Evolutionary conservation across 2,329 filamentous ascomycete species (phyloP), one percentile per base, ranked within the genome.

Genomic region (Blumeriella jaapii): DNA sequence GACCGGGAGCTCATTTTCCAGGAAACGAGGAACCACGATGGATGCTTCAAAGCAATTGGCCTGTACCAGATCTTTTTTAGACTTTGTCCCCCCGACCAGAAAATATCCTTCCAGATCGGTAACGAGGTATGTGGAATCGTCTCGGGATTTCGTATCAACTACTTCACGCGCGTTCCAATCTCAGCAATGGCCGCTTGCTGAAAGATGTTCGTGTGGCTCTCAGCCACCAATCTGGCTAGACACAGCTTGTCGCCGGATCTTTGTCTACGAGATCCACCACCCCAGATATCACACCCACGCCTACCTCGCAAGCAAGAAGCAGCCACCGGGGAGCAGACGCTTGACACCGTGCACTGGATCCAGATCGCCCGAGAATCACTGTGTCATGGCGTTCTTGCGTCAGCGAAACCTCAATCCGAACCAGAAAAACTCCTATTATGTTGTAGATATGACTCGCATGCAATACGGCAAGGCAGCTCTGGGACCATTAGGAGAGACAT

Each of bases 61-160:
- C 19, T 33, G 17, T 38, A 18, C 12, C 25, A 38, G 9, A 15
- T 14, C 16, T 31, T 34, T 22, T 34, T 39, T n/a, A 17, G 31
- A 2, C 26, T 29, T 12, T 39, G 31, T 13, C 26, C 31, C 14
- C 7, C 36, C 20, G 25, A 15, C 5, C 36, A 39, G 15, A 20
- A 31, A 14, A 5, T 39, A 2, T 14, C 19, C 1, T 12, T 39
- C 27, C 36, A 39, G 16, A 12, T 39, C 14, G 5, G 5, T 7
- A 10, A 39, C 10, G 36, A 34, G 31, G 36, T 39, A 17, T 24
- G 4, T n/a, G n/a, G n/a, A n/a, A n/a, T n/a, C n/a, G n/a, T n/a
- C n/a, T n/a, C n/a, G n/a, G n/a, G n/a, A n/a, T n/a, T n/a, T n/a
- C n/a, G n/a, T n/a, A n/a, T n/a, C n/a, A n/a, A n/a, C n/a, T n/a